phyloP scores from a whole-genome alignment of 768 basidiomycete species.

The Polyporus arcularius region DNA sequence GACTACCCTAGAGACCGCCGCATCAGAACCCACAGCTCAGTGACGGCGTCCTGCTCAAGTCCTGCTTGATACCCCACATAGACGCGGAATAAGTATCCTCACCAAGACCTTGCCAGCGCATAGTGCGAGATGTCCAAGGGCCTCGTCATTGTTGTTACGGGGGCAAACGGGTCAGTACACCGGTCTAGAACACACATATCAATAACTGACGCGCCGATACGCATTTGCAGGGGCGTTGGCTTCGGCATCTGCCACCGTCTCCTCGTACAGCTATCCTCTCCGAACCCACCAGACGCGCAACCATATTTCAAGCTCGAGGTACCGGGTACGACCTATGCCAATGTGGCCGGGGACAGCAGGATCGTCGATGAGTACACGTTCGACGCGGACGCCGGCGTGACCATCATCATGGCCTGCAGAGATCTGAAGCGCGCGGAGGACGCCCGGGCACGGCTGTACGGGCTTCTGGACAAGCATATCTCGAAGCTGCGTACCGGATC shows the following conservation, averaged over 20 bases:
- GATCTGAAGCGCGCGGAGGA: constrained; percentile 61
- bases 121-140: constrained; percentile 6
- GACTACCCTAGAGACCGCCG: no score
- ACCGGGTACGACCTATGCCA: constrained; percentile 17
- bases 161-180: constrained; percentile 37
- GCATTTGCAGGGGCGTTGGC: constrained; percentile 66
- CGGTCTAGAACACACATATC: no score
- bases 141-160: constrained; percentile 36
- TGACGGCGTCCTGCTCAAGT: no score
- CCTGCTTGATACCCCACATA: no score
- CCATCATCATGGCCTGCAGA: constrained; percentile 81
- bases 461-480: constrained; percentile 57
- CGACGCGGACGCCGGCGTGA: constrained; percentile 53
- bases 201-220: background rate
- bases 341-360: constrained; percentile 9
- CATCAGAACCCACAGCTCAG: no score
- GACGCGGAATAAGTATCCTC: no score
- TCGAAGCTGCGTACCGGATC: constrained; percentile 34
- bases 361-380: constrained; percentile 16
- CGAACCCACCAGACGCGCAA: constrained; percentile 49
- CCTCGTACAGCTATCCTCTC: constrained; percentile 62
- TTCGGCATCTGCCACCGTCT: constrained; percentile 83
- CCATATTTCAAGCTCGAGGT: constrained; percentile 40
- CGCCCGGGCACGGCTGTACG: constrained; percentile 57
- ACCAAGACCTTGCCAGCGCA: no score